Evolutionary conservation across 2,329 filamentous ascomycete species (phyloP).

Genomic region (Orbilia brochopaga): DNA sequence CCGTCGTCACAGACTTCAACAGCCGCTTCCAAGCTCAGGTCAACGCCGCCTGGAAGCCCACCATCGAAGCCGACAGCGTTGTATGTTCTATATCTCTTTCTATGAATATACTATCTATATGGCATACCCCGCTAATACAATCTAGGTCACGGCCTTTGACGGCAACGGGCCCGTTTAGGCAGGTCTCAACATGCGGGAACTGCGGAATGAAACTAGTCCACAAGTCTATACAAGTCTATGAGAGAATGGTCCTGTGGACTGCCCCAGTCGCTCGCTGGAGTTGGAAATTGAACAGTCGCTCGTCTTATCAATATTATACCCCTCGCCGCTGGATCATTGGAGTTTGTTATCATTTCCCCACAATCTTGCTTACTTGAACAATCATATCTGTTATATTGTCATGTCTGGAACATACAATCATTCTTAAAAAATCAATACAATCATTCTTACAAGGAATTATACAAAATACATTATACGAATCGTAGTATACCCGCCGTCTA

Average conservation of each 20-base stretch:
- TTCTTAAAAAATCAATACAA: too few species aligned
- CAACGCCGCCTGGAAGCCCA: constrained; percentile 24
- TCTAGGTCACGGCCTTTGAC: background rate
- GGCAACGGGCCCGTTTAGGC: background rate
- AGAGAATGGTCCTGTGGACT: too few species aligned
- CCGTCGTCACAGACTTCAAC: constrained; percentile 15
- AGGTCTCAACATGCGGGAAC: background rate
- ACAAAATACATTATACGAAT: too few species aligned
- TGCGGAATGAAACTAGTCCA: too few species aligned
- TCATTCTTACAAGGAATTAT: too few species aligned
- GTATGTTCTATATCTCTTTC: constrained; percentile 20
- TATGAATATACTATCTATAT: constrained; percentile 19
- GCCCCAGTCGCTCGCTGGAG: too few species aligned
- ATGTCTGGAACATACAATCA: background rate
- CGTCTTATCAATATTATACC: background rate
- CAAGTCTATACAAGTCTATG: too few species aligned
- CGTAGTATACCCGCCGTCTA: background rate
- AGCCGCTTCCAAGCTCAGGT: constrained; percentile 3
- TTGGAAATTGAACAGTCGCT: too few species aligned
- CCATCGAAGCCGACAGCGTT: constrained; percentile 25
- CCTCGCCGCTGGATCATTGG: background rate
- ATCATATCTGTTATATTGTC: background rate
- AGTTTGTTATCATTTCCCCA: background rate
- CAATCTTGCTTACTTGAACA: too few species aligned
- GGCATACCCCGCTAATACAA: background rate